Base-by-base conservation (phyloP, 306 rosid species). In the Cicer judaicum region DNA sequence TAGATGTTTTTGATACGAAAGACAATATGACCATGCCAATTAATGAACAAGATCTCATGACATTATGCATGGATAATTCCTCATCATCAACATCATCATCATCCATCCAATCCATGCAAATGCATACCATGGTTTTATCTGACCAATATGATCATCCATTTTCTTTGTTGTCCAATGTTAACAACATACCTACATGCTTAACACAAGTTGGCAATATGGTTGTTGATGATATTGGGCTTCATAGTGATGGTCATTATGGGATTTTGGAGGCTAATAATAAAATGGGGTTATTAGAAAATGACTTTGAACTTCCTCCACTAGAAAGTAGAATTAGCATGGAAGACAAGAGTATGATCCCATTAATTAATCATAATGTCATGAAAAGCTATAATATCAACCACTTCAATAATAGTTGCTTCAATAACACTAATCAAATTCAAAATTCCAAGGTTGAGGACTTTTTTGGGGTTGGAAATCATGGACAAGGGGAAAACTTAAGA, bases 61-160 rank as follows among this genome's bases (percentile, higher is more conserved):
- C 87, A 78, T 80, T 87, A 76, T 85, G 88, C 87, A 83, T 87
- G 90, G 96, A 90, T 49, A 44, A 44, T 15, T 87, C 98, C 47
- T 86, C 92, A 1, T 87, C 92, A 5, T 79, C 96, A 8, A 84
- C 96, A 5, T 92, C 96, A 6, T 60, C 88, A 19, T 76, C 84
- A 6, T 78, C 88, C 77, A 79, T 78, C 74, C 88, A 84, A 24
- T 79, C 92, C 87, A 78, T 85, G 84, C 88, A 81, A 11, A 70
- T 70, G 74, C 49, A 39, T 10, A 70, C 84, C 54, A 61, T 69
- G 24, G 47, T 55, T 61, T 56, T 87, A 43, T 55, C 60, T 41
- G 70, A 73, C 18, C 80, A 76, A 16, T 74, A 84, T 15, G 93
- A 87, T n/a, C 89, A 87, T n/a, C 89, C 85, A 7, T 85, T 87